Conservation (phyloP, 1,284 basidiomycete genomes). For the Afroboletus lepidellus region DNA sequence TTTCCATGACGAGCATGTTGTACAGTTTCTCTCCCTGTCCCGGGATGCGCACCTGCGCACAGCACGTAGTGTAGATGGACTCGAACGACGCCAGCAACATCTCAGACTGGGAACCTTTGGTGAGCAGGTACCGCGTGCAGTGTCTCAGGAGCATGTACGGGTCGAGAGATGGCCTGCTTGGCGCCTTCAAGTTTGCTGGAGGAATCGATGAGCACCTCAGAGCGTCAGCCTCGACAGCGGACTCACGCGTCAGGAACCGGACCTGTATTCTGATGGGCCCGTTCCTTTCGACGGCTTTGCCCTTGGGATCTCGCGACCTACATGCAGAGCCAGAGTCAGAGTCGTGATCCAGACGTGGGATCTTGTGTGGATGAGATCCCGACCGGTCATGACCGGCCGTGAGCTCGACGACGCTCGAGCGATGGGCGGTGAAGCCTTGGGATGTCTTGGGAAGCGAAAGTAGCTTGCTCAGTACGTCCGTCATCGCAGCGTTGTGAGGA, state of each 20-base stretch:
- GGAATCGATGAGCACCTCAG: conserved; percentile 3
- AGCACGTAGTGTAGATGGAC: conserved; percentile 54
- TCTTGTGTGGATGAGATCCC: conserved; percentile 62
- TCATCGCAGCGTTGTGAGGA: conserved; percentile 14
- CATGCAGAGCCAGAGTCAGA: conserved; percentile 63
- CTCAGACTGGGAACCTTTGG: conserved; percentile 31
- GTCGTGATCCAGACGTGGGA: conserved; percentile 58
- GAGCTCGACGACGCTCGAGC: conserved; percentile 35
- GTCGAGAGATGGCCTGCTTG: conserved; percentile 7
- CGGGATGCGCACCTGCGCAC: conserved; percentile 47
- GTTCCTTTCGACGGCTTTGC: conserved; percentile 27
- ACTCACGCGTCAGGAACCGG: conserved; percentile 41
- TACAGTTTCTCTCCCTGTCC: conserved; percentile 57
- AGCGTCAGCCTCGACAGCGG: background rate
- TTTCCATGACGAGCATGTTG: conserved; percentile 47
- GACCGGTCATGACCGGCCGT: conserved; percentile 35
- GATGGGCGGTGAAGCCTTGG: conserved; percentile 48
- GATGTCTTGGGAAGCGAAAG: conserved; percentile 55
- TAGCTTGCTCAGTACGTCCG: conserved; percentile 33
- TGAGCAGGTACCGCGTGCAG: conserved; percentile 47
- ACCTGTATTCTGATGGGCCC: conserved; percentile 47
- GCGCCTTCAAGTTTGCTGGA: conserved; percentile 13
- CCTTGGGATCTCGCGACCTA: conserved; percentile 42
- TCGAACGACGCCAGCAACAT: conserved; percentile 51
- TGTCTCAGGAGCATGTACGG: conserved; percentile 35